These are phyloP conservation scores for Lepidium sativum DNA, from an alignment of 345 rosid genomes.

Conservation along the genomic window DNA sequence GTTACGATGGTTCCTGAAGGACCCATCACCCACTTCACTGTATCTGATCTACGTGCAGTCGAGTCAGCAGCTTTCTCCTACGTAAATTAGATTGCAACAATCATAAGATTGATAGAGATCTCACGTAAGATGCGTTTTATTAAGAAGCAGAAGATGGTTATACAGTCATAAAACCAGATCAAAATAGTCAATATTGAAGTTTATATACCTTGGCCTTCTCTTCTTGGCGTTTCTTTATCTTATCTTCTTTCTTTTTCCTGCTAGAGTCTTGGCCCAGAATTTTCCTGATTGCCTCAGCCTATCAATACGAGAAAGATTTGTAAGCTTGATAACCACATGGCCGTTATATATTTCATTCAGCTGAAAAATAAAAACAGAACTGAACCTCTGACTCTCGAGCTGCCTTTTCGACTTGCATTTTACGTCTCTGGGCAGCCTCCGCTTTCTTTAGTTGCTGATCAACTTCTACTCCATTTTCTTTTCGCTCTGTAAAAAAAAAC, in stretches of 20 bases:
- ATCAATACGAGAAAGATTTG: background rate
- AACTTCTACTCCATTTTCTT: slow-evolving; percentile 70
- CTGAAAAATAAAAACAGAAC: background rate
- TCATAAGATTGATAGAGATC: background rate
- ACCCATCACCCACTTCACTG: slow-evolving; percentile 58
- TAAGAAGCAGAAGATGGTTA: background rate
- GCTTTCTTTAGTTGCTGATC: slow-evolving; percentile 85
- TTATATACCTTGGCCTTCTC: slow-evolving; percentile 65
- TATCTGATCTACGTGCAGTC: slow-evolving; percentile 40
- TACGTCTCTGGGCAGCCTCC: slow-evolving; percentile 89
- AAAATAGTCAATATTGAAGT: background rate
- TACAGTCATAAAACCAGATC: background rate
- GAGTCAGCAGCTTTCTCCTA: slow-evolving; percentile 75
- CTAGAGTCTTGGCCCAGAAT: slow-evolving; percentile 89
- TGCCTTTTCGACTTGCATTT: slow-evolving; percentile 86
- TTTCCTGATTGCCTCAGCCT: slow-evolving; percentile 97
- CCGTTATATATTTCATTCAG: background rate
- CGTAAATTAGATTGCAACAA: slow-evolving; percentile 1
- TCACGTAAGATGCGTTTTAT: background rate
- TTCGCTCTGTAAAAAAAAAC: slow-evolving; percentile 43
- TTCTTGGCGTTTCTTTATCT: slow-evolving; percentile 72
- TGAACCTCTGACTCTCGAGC: slow-evolving; percentile 77
- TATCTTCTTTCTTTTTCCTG: slow-evolving; percentile 79
- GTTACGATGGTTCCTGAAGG: slow-evolving; percentile 67
- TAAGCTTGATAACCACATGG: background rate